Evolutionary conservation across 495 filamentous ascomycete species (phyloP).

Genomic region (Aspergillus baeticus): DNA sequence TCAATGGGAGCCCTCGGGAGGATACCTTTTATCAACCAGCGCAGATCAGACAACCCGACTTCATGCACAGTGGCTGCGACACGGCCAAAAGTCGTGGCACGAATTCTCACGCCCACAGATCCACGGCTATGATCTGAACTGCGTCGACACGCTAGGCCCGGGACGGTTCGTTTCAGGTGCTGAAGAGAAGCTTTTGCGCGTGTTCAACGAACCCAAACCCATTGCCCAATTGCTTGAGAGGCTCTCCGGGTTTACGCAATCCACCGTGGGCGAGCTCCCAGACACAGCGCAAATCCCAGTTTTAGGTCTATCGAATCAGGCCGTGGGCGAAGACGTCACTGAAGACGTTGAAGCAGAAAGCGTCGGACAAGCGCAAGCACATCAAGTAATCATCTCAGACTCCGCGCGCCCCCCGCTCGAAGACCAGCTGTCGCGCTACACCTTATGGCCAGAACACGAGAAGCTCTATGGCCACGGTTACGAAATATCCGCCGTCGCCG

Average conservation of each 20-base stretch:
- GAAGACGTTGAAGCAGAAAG: conserved; percentile 38
- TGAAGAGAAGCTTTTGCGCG: conserved; percentile 93
- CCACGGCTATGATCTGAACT: conserved; percentile 97
- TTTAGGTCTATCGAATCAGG: conserved; percentile 95
- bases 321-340: conserved; percentile 56
- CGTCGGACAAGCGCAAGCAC: conserved; percentile 22
- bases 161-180: conserved; percentile 89
- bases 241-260: conserved; percentile 60
- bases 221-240: conserved; percentile 71
- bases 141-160: conserved; percentile 69
- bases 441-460: conserved; percentile 92
- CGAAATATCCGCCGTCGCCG: conserved; percentile 89
- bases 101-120: conserved; percentile 96
- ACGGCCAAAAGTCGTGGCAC: conserved; percentile 69
- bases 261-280: conserved; percentile 54
- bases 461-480: conserved; percentile 99
- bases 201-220: conserved; percentile 87
- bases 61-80: conserved; percentile 76
- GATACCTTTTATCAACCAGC: conserved; percentile 84
- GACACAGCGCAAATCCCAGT: conserved; percentile 93
- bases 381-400: conserved; percentile 29
- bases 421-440: conserved; percentile 84
- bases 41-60: conserved; percentile 94
- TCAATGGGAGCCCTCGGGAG: conserved; percentile 79
- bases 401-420: conserved; percentile 77